A percentile compares a stretch with the other conserved stretches of the same genome.
Evolutionary conservation across 2,329 filamentous ascomycete genomes (phyloP).

Genomic region (Ophiocordyceps unilateralis): DNA sequence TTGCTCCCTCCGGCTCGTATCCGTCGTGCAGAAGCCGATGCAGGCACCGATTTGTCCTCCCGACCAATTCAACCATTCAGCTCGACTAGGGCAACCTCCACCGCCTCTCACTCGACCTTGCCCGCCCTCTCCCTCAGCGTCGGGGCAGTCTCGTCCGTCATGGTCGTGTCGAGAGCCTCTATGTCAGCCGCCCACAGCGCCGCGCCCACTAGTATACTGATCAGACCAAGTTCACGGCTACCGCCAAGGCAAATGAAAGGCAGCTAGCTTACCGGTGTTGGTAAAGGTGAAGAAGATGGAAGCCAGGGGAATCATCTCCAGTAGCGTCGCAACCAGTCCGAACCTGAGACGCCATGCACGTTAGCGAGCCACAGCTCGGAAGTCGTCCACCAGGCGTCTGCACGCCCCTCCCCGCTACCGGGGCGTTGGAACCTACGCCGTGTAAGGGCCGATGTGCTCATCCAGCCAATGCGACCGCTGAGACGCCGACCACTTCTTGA

Average conservation of each 20-base stretch:
- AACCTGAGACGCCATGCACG: conserved; percentile 37
- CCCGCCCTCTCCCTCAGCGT: conserved; percentile 29
- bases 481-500: conserved; percentile 61
- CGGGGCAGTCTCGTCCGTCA: conserved; percentile 33
- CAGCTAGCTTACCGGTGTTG: conserved; percentile 43
- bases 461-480: conserved; percentile 54
- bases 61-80: not conserved
- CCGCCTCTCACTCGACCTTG: conserved; percentile 20
- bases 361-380: conserved; percentile 3
- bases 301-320: conserved; percentile 71
- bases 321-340: conserved; percentile 52
- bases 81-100: not conserved
- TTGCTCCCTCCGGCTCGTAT: not conserved
- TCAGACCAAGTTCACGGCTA: not conserved
- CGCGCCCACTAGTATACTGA: conserved; percentile 47
- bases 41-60: not conserved
- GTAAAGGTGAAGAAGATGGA: conserved; percentile 81
- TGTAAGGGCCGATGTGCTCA: conserved; percentile 58
- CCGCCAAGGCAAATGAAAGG: too few species aligned
- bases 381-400: not conserved
- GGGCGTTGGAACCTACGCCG: conserved; percentile 41
- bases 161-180: conserved; percentile 36
- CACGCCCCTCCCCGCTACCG: not conserved
- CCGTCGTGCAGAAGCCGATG: not conserved
- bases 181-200: conserved; percentile 90